phyloP scores from a whole-genome alignment of 805 yeast genomes.

The Barnettozyma pratensis region DNA sequence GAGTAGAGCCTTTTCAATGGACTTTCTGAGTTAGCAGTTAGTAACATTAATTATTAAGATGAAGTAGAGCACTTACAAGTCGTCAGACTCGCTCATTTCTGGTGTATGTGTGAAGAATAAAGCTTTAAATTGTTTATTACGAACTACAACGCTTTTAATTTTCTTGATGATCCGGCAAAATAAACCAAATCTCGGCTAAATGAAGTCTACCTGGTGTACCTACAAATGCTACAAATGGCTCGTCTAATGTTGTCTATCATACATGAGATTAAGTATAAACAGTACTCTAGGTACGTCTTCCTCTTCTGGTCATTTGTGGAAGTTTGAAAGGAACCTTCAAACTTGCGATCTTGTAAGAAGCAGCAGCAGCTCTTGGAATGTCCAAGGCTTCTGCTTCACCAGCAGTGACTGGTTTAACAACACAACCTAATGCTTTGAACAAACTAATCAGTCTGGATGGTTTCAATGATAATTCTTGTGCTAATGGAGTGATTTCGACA shows the following conservation, averaged over 20 bases:
- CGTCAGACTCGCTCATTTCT: neutral
- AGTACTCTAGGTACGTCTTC: slow-evolving; percentile 28
- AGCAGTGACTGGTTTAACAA: slow-evolving; percentile 62
- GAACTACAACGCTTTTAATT: neutral
- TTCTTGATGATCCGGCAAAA: neutral
- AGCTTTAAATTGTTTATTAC: no score
- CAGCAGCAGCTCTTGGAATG: slow-evolving; percentile 52
- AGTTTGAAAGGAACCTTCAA: slow-evolving; percentile 84
- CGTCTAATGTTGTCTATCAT: no score
- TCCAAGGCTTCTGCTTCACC: slow-evolving; percentile 74
- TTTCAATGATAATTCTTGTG: slow-evolving; percentile 77
- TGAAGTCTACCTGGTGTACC: neutral
- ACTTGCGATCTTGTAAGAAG: slow-evolving; percentile 71
- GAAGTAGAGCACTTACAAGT: neutral
- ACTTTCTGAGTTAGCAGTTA: neutral
- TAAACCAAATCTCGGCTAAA: neutral
- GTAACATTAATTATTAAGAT: neutral
- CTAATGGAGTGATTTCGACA: slow-evolving; percentile 74
- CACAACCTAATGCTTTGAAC: slow-evolving; percentile 79
- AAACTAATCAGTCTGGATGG: slow-evolving; percentile 66
- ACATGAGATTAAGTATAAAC: neutral
- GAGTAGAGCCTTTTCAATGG: slow-evolving; percentile 36
- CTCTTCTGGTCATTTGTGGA: slow-evolving; percentile 76
- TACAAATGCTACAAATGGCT: neutral
- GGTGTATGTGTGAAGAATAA: neutral